Evolutionary conservation across 495 filamentous ascomycete species (phyloP), one percentile per base, ranked within the genome.

Genomic region (Aspergillus wentii): DNA sequence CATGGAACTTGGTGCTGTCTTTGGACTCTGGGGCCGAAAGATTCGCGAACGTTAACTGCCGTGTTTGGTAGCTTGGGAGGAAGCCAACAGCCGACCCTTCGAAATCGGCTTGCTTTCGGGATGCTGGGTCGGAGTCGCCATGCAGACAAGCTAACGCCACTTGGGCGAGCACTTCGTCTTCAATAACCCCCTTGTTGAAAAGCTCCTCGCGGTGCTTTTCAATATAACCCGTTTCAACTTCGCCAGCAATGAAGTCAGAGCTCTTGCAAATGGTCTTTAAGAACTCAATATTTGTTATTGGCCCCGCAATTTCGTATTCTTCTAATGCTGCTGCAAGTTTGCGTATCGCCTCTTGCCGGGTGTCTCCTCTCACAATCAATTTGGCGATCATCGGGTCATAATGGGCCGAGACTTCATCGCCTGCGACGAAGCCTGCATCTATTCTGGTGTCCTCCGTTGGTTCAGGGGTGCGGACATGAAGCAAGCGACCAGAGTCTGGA

Each of bases 361-460:
- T 80, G 28, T 71, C 72, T 13, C 86, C 94, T 17, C 80, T 74
- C n/a, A 96, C 89, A 44, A 99, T 97, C 38, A 99, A 72, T 59
- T 99, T 99, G 28, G 94, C 84, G 44, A 99, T 96, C 92, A 99
- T 97, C 4, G 92, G 91, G 48, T 99, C 92, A 61, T 97, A 99
- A 36, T 92, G 82, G n/a, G 89, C 84, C 0, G 89, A 94, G 1
- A 99, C 82, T 43, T 90, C 85, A 54, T 97, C 91, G 13, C 94
- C 94, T 45, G 85, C 72, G 9, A 88, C 75, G 52, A 97, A 97
- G 0, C 94, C 94, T 6, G 88, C 85, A 52, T 99, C 92, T 40
- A 99, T 88, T 18, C 92, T 79, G 29, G 95, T 76, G 41, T 83
- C 82, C 3, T 84, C 74, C 8, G 74, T 74, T 1, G 66, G 53